A percentile compares a stretch with the other conserved stretches of the same genome.
Evolutionary conservation across 2,329 filamentous ascomycete species (phyloP).

Genomic region (Fusarium buharicum): DNA sequence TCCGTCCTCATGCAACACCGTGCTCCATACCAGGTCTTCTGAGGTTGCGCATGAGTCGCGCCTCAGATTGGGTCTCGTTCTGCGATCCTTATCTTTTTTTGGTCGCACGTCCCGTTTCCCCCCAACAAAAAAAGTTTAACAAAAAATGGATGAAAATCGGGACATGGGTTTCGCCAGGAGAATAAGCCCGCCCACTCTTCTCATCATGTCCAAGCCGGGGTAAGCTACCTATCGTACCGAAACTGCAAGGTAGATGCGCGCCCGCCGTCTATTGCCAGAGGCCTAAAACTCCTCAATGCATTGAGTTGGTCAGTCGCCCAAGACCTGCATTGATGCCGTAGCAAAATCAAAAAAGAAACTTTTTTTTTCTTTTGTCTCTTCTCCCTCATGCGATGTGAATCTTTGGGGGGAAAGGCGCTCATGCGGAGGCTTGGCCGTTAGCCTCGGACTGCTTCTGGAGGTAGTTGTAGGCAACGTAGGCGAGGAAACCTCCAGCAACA

Average conservation of each 20-base stretch:
- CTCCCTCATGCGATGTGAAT: constrained; percentile 25
- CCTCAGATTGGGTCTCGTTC: constrained; percentile 34
- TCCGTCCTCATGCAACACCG: constrained; percentile 35
- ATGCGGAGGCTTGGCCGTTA: constrained; percentile 38
- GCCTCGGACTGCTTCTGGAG: constrained; percentile 67
- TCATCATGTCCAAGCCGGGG: constrained; percentile 39
- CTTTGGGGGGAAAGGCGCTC: constrained; percentile 38
- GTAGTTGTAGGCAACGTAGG: constrained; percentile 88
- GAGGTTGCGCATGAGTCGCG: constrained; percentile 25
- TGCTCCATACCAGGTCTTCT: constrained; percentile 26
- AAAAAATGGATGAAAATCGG: constrained; percentile 18
- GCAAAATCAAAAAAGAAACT: constrained; percentile 23
- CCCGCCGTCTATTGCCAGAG: constrained; percentile 41
- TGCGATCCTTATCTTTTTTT: constrained; percentile 39
- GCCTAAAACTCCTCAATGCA: constrained; percentile 44
- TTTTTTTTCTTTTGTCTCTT: constrained; percentile 5
- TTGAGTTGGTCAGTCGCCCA: constrained; percentile 13
- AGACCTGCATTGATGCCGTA: constrained; percentile 34
- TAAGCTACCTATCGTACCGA: constrained; percentile 15
- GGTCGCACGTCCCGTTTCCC: constrained; percentile 31
- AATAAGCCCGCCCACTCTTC: constrained; percentile 31
- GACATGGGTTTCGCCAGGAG: constrained; percentile 27
- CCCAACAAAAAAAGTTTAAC: constrained; percentile 41
- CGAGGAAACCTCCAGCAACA: constrained; percentile 78
- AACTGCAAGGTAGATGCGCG: constrained; percentile 3